Base-by-base conservation (phyloP, 768 basidiomycete species). In the Jaapia argillacea region DNA sequence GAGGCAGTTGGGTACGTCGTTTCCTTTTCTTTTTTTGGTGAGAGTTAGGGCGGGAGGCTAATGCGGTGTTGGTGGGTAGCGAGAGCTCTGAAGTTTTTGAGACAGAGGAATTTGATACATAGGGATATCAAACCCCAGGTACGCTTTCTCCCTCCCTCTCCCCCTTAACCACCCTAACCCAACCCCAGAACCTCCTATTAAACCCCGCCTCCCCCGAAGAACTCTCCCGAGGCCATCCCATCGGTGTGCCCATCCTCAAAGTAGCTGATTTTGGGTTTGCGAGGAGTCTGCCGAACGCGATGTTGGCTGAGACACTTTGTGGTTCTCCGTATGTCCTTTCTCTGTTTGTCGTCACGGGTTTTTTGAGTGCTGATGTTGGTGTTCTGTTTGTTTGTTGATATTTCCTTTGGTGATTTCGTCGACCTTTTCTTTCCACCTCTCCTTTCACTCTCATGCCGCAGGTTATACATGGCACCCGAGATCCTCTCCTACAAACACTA, bases 181-280 rank as follows among this genome's bases (percentile, higher is more conserved):
- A 4, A 37, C 31, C n/a, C 43, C 52, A 96, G 83, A 98, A 99
- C 62, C 71, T 98, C 0, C 76, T 99, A 0, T 67, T 99, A 20
- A 88, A 81, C 45, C 88, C 94, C 1, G 77, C 92, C 0, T 71
- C 84, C 0, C 71, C 75, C 3, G 79, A 81, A 42, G 91, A 96
- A 54, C 64, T 90, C n/a, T 75, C 75, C 0, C 74, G 82, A 35
- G 91, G 93, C 1, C 91, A 97, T 62, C 91, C 92, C 0, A 60
- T 85, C 2, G 92, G 94, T 4, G 85, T 97, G 2, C 96, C 96
- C 1, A 78, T 98, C 20, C 78, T 99, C 53, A 97, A 98, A 63
- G 81, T 98, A 1, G 96, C 96, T 13, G 96, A 98, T 62, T 99
- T 99, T 58, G 96, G 96, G 0, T 99, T 99, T 55, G 96, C 96